Conservation (phyloP, 108 stramenopile species). For the Fistulifera pelliculosa region DNA sequence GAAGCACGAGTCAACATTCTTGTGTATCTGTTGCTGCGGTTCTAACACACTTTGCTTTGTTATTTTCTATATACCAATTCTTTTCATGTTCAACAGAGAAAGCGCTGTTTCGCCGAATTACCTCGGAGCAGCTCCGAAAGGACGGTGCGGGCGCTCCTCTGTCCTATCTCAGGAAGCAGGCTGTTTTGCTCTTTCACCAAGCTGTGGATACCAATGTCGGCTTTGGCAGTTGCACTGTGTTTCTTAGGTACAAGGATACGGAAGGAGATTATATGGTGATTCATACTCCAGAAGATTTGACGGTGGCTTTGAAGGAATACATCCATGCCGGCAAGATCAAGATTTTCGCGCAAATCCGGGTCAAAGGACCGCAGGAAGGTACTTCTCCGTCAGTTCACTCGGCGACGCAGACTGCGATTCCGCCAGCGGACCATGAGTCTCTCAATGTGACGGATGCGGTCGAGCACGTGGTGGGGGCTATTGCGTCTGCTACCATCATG, state of each 20-base stretch:
- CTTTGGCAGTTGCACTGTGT: not conserved
- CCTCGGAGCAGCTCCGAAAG: too few species aligned
- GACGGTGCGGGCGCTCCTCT: too few species aligned
- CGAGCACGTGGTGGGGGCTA: not conserved
- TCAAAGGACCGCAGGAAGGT: not conserved
- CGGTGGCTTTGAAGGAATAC: slow-evolving; percentile 59
- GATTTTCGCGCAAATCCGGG: slow-evolving; percentile 39
- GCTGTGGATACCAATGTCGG: too few species aligned
- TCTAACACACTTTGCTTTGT: too few species aligned
- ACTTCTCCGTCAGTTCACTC: not conserved
- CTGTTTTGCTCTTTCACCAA: too few species aligned
- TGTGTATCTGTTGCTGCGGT: too few species aligned
- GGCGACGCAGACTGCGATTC: not conserved
- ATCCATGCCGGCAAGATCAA: slow-evolving; percentile 25
- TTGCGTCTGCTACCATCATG: not conserved
- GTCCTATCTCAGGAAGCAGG: too few species aligned
- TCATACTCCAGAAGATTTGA: slow-evolving; percentile 51
- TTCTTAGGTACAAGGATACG: slow-evolving; percentile 58
- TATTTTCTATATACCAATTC: too few species aligned
- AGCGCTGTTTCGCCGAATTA: too few species aligned
- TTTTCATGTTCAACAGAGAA: too few species aligned
- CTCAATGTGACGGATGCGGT: not conserved
- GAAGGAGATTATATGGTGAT: slow-evolving; percentile 66
- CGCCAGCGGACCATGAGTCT: not conserved
- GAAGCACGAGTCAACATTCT: too few species aligned